Evolutionary conservation across 371 early-diverging fungal genomes (phyloP).

Genomic region (Mortierella sp.): DNA sequence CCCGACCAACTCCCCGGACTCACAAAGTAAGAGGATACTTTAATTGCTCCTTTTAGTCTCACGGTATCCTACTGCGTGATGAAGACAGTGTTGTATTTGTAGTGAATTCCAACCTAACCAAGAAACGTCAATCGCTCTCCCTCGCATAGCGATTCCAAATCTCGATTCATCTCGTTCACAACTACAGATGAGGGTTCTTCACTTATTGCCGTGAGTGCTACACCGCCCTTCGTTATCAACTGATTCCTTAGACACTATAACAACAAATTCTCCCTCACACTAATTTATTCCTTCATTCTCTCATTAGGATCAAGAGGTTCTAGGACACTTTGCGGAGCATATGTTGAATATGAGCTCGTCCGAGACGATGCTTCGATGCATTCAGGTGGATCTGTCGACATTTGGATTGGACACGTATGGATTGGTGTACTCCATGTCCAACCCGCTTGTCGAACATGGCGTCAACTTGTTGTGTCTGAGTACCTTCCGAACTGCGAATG

Average conservation of each 20-base stretch:
- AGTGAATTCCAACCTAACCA: background rate
- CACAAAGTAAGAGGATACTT: constrained; percentile 8
- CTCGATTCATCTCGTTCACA: constrained; percentile 65
- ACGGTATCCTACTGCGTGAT: background rate
- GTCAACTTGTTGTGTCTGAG: constrained; percentile 66
- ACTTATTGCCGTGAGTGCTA: constrained; percentile 58
- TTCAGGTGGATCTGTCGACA: constrained; percentile 66
- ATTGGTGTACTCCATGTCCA: constrained; percentile 68
- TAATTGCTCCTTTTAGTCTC: background rate
- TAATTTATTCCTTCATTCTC: background rate
- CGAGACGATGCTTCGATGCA: constrained; percentile 62
- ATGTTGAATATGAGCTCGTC: constrained; percentile 57
- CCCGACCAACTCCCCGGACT: constrained; percentile 52
- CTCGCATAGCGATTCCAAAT: constrained; percentile 15
- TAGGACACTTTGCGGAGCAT: constrained; percentile 62
- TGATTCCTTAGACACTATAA: constrained; percentile 5
- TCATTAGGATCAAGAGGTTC: constrained; percentile 54
- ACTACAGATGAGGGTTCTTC: constrained; percentile 68
- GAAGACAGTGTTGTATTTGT: background rate
- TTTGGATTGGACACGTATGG: constrained; percentile 67
- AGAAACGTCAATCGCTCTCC: background rate
- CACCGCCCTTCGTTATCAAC: background rate
- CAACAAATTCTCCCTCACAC: background rate
- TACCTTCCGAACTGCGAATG: constrained; percentile 65
- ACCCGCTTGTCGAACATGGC: constrained; percentile 61